phyloP scores from a whole-genome alignment of 1,139 yeast genomes.

The Blastobotrys aristatus region DNA sequence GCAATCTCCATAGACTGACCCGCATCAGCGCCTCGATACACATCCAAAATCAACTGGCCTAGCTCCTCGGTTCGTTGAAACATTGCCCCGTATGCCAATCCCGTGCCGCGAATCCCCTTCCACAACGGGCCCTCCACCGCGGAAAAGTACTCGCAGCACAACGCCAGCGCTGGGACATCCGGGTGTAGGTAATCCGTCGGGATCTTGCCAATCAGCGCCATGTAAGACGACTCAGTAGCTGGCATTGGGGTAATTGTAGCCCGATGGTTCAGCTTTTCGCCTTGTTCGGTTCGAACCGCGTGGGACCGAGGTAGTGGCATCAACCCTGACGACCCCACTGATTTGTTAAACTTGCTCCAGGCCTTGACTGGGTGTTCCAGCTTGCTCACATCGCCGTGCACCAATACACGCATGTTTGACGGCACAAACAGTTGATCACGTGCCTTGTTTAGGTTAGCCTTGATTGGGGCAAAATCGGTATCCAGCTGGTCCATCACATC shows the following conservation, averaged over 20 bases:
- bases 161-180: constrained; percentile 65
- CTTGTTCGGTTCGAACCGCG: constrained; percentile 53
- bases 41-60: constrained; percentile 59
- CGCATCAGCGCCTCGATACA: constrained; percentile 84
- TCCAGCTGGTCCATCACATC: constrained; percentile 39
- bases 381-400: constrained; percentile 60
- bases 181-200: constrained; percentile 60
- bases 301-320: constrained; percentile 38
- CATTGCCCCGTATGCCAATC: constrained; percentile 86
- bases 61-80: constrained; percentile 56
- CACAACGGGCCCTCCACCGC: constrained; percentile 97
- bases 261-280: constrained; percentile 46
- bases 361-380: constrained; percentile 52
- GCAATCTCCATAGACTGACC: constrained; percentile 67
- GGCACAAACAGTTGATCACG: constrained; percentile 52
- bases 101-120: constrained; percentile 94
- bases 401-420: constrained; percentile 60
- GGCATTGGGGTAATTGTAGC: constrained; percentile 73
- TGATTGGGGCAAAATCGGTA: constrained; percentile 45
- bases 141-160: constrained; percentile 72
- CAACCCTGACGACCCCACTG: background rate
- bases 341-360: constrained; percentile 45
- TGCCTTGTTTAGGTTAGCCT: constrained; percentile 52
- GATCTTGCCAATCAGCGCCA: constrained; percentile 55
- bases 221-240: constrained; percentile 81